phyloP scores from a whole-genome alignment of 2,329 filamentous ascomycete genomes.

The Didymella arachidicola region DNA sequence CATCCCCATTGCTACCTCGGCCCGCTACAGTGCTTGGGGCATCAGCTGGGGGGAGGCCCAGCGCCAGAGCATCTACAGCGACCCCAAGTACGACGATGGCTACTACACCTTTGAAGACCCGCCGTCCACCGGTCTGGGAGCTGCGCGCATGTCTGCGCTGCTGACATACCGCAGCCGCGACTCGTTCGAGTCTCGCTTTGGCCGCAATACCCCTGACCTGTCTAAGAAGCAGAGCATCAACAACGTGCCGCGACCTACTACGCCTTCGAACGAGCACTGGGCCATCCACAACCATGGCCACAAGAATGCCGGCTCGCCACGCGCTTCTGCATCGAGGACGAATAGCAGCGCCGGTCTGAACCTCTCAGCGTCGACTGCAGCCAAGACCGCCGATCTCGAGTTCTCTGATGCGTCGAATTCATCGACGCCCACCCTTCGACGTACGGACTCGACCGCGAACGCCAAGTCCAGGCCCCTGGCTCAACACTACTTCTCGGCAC shows the following conservation, averaged over 20 bases:
- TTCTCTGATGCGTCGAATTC: constrained; percentile 54
- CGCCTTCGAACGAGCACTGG: constrained; percentile 57
- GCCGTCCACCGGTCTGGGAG: constrained; percentile 84
- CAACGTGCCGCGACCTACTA: constrained; percentile 62
- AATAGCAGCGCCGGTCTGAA: constrained; percentile 42
- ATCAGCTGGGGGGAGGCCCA: constrained; percentile 92
- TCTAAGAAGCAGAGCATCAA: constrained; percentile 84
- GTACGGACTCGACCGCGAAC: constrained; percentile 22
- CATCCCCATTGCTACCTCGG: constrained; percentile 85
- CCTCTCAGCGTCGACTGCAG: constrained; percentile 24
- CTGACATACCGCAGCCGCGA: constrained; percentile 96
- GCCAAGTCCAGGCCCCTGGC: constrained; percentile 52
- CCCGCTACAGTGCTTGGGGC: constrained; percentile 85
- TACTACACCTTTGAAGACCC: constrained; percentile 91
- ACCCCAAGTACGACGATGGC: constrained; percentile 97
- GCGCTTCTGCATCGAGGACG: constrained; percentile 45
- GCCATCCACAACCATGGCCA: constrained; percentile 63
- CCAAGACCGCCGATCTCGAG: constrained; percentile 54
- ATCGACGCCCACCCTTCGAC: constrained; percentile 38
- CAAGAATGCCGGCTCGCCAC: constrained; percentile 56
- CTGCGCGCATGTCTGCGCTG: constrained; percentile 94
- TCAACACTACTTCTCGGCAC: constrained; percentile 92
- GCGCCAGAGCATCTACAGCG: constrained; percentile 92
- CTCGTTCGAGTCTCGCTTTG: constrained; percentile 95
- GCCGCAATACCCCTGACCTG: constrained; percentile 88